Evolutionary conservation across 495 filamentous ascomycete genomes (phyloP), one percentile per base, ranked within the genome.

Genomic region (Aspergillus cavernicola): DNA sequence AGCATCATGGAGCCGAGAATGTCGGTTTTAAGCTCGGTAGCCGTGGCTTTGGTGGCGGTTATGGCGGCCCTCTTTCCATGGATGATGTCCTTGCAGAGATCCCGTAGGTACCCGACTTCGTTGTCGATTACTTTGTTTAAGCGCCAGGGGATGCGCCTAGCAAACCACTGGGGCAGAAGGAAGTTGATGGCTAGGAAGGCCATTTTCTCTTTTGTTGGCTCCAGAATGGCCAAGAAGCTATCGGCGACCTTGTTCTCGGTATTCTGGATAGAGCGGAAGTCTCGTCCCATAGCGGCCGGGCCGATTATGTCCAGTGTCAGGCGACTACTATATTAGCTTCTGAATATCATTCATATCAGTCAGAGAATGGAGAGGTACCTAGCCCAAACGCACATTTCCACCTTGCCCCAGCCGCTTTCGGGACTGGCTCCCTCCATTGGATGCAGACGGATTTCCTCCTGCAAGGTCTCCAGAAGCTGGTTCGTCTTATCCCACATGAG

Each of bases 281-380:
- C 88, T 20, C 82, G 79, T 0, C 90, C 90, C 60, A 96, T 80
- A 1, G 90, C 90, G 0, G 89, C 86, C 5, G 84, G 66, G 7
- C 92, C 90, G 56, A 96, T 92, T 50, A 96, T 91, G 59, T 96
- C 92, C 9, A 96, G 83, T 0, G 91, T 91, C 0, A 83, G 81
- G 15, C 89, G 81, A 33, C 77, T 75, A n/a, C 19, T 67, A 74
- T 59, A 23, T 57, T 46, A 57, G 55, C 32, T 16, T 23, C 7
- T 33, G 13, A 8, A 2, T 3, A 18, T 22, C 10, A 15, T 6
- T 1, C 18, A n/a, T n/a, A n/a, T n/a, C n/a, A n/a, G n/a, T n/a
- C n/a, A n/a, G n/a, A n/a, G n/a, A 31, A n/a, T 20, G n/a, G 33
- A 6, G 18, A 15, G 28, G 22, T 57, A 74, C 71, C 78, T 84